Evolutionary conservation across 2,329 filamentous ascomycete species (phyloP).

Genomic region (Aureobasidium sp.): DNA sequence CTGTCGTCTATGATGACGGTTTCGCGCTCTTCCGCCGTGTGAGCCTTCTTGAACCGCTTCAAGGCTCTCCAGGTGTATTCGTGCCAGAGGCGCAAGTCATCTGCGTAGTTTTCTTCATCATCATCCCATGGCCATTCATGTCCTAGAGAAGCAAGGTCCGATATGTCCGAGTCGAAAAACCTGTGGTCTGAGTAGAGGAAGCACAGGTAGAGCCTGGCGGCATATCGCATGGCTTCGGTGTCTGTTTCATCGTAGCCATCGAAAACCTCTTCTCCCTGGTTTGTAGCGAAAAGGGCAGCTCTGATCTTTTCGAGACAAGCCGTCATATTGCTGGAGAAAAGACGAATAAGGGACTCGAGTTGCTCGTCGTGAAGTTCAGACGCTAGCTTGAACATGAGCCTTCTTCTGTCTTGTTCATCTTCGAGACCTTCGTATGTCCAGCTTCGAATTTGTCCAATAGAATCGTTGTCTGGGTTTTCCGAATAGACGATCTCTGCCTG

Average conservation of each 20-base stretch:
- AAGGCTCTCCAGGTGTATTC: neutral
- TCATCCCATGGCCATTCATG: neutral
- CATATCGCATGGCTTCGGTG: neutral
- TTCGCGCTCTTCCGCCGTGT: neutral
- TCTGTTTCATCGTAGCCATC: neutral
- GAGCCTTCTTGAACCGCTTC: slow-evolving; percentile 6
- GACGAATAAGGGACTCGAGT: neutral
- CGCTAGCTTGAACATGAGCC: slow-evolving; percentile 9
- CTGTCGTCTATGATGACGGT: slow-evolving; percentile 10
- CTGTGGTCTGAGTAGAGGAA: neutral
- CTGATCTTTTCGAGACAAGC: slow-evolving; percentile 14
- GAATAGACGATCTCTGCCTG: neutral
- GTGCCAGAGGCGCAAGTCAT: neutral
- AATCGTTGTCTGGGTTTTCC: slow-evolving; percentile 14
- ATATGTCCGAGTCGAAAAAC: neutral
- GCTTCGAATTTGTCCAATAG: slow-evolving; percentile 21
- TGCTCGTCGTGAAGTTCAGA: neutral
- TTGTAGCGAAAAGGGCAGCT: neutral
- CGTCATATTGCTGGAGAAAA: slow-evolving; percentile 40
- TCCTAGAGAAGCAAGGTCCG: neutral
- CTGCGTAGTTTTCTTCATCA: neutral
- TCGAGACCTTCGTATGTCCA: slow-evolving; percentile 31
- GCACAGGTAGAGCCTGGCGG: slow-evolving; percentile 3
- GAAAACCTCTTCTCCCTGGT: neutral
- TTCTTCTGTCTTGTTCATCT: slow-evolving; percentile 30